Evolutionary conservation across 1,139 yeast species (phyloP), one percentile per base, ranked within the genome.

Genomic region (Yamadazyma conglobata): DNA sequence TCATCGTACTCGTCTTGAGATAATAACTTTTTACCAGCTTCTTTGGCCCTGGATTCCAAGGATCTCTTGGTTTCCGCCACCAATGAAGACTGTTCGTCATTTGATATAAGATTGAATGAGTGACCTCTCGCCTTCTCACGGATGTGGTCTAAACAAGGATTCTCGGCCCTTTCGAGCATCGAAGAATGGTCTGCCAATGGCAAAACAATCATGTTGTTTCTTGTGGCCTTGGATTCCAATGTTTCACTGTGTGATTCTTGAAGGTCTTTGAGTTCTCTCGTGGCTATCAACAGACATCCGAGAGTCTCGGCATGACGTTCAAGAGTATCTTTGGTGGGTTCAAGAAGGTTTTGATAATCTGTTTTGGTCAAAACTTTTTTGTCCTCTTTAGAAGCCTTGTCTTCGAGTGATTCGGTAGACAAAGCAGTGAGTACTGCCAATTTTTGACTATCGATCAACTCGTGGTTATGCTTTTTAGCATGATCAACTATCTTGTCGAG

Each of bases 1-100:
- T 52, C 53, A 30, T 64, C 64, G 34, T 61, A 61, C 21, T 59
- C 66, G 7, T 43, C 38, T 15, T 24, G 32, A 15, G 32, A 34
- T 3, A 62, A 29, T 6, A 60, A 27, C 37, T 48, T 53, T 40
- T 46, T 45, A 14, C 50, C 48, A 1, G 52, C 42, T n/a, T 50
- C 56, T 27, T 45, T 43, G 6, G 58, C 46, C 29, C 37, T 51
- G 4, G 45, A 54, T 24, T 55, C 56, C 20, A 57, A 40, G 3
- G 60, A 35, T 10, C 43, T 43, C 20, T 37, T 33, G 3, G 48
- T 37, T 7, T 29, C 36, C 3, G 20, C 24, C n/a, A 30, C 28
- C 12, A 50, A 25, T 30, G 28, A n/a, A 4, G 33, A 34, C 24
- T 38, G 37, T 15, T 39, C 47, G 4, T 27, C 33, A 5, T 25